Evolutionary conservation across 495 filamentous ascomycete genomes (phyloP), one percentile per base, ranked within the genome.

Genomic region (Articulospora tetracladia): DNA sequence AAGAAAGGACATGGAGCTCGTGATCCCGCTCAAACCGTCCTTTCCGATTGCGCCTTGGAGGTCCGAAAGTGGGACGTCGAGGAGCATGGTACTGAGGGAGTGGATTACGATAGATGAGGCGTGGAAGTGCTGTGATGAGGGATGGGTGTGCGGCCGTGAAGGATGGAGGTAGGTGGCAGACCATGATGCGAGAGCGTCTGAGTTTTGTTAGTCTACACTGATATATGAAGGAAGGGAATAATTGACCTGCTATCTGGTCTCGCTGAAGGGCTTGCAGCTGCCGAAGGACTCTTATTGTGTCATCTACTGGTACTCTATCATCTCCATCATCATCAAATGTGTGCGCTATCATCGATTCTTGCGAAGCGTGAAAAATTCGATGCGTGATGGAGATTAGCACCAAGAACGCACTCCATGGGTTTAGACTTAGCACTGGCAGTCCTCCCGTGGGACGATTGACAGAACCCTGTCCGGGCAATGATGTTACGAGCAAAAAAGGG

Each of bases 11-110:
- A 63, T 23, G 1, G 54, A 55, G 17, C 17, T 8, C 4, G 54
- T n/a, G 2, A 58, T 58, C 2, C 60, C 60, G 3, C 54, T 12
- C 3, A 20, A 25, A 20, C 60, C 60, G 47, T 63, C 50, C 27
- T 63, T 63, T 20, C 60, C 60, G 26, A 63, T 57, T 3, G 60
- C 54, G 28, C 23, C 24, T 55, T 63, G 60, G 1, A 63, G 54
- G 46, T 63, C 60, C 3, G 47, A 48, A 15, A 63, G 60, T 7
- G 53, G 39, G 20, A 63, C 24, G 22, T 63, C 55, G 46, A 63
- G 60, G 25, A 63, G 55, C 23, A 63, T 58, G 22, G 32, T 58
- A 19, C 26, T 34, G 25, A 63, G 60, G 32, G 48, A 32, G 36
- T 63, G 55, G 28, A 58, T 1, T 4, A 63, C 34, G 1, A 58